A percentile compares a stretch with the other conserved stretches of the same genome.
Conservation (phyloP, 371 early-diverging fungal genomes). For the Quaeritorhiza haematococci region DNA sequence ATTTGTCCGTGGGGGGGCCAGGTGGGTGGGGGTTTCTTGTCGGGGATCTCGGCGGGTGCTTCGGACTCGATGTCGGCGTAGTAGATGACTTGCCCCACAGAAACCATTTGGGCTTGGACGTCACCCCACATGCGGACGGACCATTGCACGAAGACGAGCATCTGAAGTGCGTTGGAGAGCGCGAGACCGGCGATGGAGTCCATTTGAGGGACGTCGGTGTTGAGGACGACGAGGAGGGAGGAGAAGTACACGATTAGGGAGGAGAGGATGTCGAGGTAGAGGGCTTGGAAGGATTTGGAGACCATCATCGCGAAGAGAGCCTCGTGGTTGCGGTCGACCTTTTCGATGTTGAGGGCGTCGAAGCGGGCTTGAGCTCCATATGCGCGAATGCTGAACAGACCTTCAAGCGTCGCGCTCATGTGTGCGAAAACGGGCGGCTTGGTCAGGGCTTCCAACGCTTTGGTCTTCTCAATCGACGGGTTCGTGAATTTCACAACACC, state of each 20-base stretch:
- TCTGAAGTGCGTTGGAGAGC: conserved; percentile 50
- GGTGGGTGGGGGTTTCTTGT: conserved; percentile 26
- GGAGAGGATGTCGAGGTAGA: conserved; percentile 28
- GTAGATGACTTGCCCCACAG: conserved; percentile 47
- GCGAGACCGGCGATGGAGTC: conserved; percentile 45
- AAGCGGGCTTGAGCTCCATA: conserved; percentile 48
- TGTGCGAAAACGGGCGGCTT: conserved; percentile 36
- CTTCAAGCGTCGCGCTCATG: conserved; percentile 39
- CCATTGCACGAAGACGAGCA: conserved; percentile 58
- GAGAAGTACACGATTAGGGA: conserved; percentile 20
- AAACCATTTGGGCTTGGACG: conserved; percentile 45
- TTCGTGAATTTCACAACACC: too few relatives aligned
- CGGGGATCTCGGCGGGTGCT: conserved; percentile 40
- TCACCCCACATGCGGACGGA: conserved; percentile 42
- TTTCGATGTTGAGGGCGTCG: conserved; percentile 41
- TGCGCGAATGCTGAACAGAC: conserved; percentile 56
- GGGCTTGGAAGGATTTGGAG: conserved; percentile 22
- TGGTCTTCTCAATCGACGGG: conserved; percentile 5
- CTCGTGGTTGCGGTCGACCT: conserved; percentile 56
- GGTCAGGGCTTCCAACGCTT: conserved; percentile 42
- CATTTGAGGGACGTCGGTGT: conserved; percentile 5
- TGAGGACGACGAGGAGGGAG: conserved; percentile 13
- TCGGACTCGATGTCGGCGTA: conserved; percentile 39
- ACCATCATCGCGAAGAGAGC: conserved; percentile 40
- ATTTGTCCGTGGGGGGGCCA: conserved; percentile 61